Base-by-base conservation (phyloP, 768 basidiomycete species). In the Lentinula lateritia region DNA sequence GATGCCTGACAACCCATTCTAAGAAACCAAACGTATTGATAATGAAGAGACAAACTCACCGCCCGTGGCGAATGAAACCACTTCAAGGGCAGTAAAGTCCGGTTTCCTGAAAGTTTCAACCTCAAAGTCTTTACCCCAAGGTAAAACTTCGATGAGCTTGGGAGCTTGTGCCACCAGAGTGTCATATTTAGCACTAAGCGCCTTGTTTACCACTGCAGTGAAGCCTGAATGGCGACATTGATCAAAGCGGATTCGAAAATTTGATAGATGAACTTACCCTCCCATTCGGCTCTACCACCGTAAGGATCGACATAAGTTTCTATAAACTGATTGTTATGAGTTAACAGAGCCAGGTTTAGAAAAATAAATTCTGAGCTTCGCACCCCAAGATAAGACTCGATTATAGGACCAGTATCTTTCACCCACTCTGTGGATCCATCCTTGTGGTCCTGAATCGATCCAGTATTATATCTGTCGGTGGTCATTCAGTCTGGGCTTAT, bases 241-340 rank as follows among this genome's bases (percentile, higher is more conserved):
- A 5, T 43, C 5, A 66, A 16, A 57, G 43, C 60, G 53, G n/a
- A 34, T 66, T 52, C 45, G 61, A 15, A 39, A 62, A 60, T 5
- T 15, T 6, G 23, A 41, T 23, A 41, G 46, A 32, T 28, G 50
- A 46, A 59, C 66, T 39, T 60, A 85, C 91, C 92, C 83, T 95
- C 92, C 93, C 93, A 95, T 71, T 95, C 93, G 0, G 93, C 93
- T 55, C 93, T 85, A n/a, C 83, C 88, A 39, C 93, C 93, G 62
- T 91, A 93, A 6, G 93, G 93, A 69, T 95, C 93, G 16, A 93
- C 88, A 63, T 92, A 92, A 0, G 88, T 92, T 78, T 92, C 90
- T 43, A 92, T 81, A 71, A 92, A 92, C 73, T 82, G 13, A 10
- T 15, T 13, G 35, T 10, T 10, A 41, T 20, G 20, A 1, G 6